Conservation (phyloP, 768 basidiomycete genomes). For the Rhodocollybia butyracea region DNA sequence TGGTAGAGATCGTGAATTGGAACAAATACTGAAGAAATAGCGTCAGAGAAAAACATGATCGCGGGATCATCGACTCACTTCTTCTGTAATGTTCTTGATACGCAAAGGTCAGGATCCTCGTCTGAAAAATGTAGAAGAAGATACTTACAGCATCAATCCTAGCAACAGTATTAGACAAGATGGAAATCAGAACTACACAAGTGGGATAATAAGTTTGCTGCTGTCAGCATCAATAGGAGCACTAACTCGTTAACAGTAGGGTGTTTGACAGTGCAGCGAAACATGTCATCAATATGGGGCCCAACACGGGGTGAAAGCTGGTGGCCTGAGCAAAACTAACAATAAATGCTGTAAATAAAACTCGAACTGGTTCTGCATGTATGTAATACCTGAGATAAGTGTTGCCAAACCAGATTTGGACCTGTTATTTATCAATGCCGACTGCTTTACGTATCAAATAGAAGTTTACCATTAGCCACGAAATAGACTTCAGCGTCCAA, state of each 20-base stretch:
- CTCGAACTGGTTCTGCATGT: too few species aligned
- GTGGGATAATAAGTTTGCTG: constrained; percentile 5
- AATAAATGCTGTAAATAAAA: background rate
- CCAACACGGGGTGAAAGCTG: constrained; percentile 67
- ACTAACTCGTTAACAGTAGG: constrained; percentile 74
- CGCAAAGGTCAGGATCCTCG: background rate
- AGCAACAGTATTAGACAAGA: constrained; percentile 87
- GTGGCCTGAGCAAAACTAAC: constrained; percentile 49
- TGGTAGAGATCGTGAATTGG: constrained; percentile 81
- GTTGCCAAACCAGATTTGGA: constrained; percentile 86
- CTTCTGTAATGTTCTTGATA: constrained; percentile 42
- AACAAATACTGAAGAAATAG: constrained; percentile 69
- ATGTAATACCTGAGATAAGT: constrained; percentile 15
- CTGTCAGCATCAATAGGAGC: background rate
- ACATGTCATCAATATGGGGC: constrained; percentile 73
- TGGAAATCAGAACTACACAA: constrained; percentile 78
- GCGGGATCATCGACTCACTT: constrained; percentile 57
- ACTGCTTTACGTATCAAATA: too few species aligned
- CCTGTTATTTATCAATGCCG: too few species aligned
- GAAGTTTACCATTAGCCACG: constrained; percentile 86
- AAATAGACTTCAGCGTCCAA: constrained; percentile 47
- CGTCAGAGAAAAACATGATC: constrained; percentile 55
- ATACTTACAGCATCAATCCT: constrained; percentile 61
- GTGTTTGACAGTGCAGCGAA: constrained; percentile 82
- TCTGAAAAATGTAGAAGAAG: background rate